A percentile compares a stretch with the other conserved stretches of the same genome.
These are phyloP conservation scores for Asterophora lycoperdoides DNA, from an alignment of 768 basidiomycete species.

Conservation along the genomic window DNA sequence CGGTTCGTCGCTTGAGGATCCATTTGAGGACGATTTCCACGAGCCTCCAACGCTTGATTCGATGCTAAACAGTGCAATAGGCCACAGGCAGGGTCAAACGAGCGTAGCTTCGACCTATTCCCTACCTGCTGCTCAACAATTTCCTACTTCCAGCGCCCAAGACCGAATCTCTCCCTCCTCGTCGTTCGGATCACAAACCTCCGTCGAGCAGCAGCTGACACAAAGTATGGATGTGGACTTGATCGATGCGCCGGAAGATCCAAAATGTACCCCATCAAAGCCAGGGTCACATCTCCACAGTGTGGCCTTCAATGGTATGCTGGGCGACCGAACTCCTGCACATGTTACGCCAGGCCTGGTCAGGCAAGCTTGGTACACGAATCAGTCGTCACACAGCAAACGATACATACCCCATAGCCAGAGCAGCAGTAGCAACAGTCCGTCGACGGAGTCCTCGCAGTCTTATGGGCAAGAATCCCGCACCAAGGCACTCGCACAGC, in stretches of 20 bases:
- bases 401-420: too few species aligned
- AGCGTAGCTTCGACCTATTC: neutral
- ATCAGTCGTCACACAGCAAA: conserved; percentile 6
- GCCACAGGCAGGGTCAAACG: conserved; percentile 1
- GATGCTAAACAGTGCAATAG: conserved; percentile 13
- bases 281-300: neutral
- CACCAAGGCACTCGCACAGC: neutral
- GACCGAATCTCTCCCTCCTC: conserved; percentile 26
- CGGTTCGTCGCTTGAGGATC: conserved; percentile 18
- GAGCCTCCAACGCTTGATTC: conserved; percentile 20
- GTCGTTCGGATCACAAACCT: conserved; percentile 31
- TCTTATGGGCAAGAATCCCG: neutral
- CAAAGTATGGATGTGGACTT: conserved; percentile 28
- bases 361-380: conserved; percentile 33
- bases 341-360: conserved; percentile 17
- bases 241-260: neutral
- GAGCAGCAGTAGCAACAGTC: neutral
- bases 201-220: conserved; percentile 47
- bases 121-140: conserved; percentile 3
- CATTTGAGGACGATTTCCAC: conserved; percentile 2
- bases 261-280: neutral
- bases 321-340: neutral
- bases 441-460: conserved; percentile 6
- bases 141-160: neutral
- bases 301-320: neutral